Conservation (phyloP, 257 asterid species). For the Plectranthus barbatus region DNA sequence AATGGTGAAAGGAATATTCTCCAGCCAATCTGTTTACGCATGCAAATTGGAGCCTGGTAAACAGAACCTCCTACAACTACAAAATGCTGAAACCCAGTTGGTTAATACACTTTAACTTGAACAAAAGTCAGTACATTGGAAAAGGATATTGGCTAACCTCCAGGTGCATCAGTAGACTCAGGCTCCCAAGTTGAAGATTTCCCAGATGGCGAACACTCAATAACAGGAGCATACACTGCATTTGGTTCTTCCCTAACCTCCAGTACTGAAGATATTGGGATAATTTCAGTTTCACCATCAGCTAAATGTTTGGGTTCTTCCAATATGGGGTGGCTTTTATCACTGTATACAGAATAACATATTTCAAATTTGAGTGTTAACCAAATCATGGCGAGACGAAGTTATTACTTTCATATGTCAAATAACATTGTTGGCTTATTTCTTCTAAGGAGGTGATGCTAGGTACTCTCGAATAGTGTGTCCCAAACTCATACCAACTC, state of each 20-base stretch:
- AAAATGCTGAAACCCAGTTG: neutral
- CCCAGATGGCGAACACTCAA: slow-evolving; percentile 40
- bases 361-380: slow-evolving; percentile 13
- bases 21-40: neutral
- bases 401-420: slow-evolving; percentile 1
- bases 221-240: slow-evolving; percentile 33
- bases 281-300: slow-evolving; percentile 36
- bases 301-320: slow-evolving; percentile 39
- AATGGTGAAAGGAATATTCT: neutral
- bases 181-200: slow-evolving; percentile 46
- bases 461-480: neutral
- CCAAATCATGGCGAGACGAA: slow-evolving; percentile 3
- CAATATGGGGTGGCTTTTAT: slow-evolving; percentile 21
- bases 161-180: slow-evolving; percentile 72
- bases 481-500: neutral
- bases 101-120: neutral
- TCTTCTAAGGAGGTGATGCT: neutral
- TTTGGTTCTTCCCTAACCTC: slow-evolving; percentile 36
- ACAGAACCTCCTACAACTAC: neutral
- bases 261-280: slow-evolving; percentile 30
- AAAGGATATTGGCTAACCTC: slow-evolving; percentile 46
- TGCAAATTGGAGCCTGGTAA: neutral
- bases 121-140: neutral
- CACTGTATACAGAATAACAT: slow-evolving; percentile 43
- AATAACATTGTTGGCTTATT: neutral